Percentiles rank a stretch among this genome's conserved stretches.
Conservation (phyloP, 2,329 filamentous ascomycete species). For the Dothistroma pini region DNA sequence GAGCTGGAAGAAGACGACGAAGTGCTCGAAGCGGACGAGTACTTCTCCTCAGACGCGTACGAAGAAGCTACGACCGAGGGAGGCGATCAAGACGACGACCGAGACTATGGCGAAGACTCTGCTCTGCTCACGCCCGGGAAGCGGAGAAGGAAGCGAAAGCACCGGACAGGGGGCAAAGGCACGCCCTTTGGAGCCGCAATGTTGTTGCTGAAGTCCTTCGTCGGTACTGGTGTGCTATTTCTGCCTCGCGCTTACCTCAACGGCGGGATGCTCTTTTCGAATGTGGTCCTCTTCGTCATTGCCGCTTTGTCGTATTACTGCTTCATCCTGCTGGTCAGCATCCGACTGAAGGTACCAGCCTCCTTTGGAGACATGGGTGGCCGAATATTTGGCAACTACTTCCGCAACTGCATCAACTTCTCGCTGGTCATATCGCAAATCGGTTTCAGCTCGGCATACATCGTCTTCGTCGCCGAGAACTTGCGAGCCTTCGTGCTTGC, state of each 20-base stretch:
- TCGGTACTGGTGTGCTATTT: slow-evolving; percentile 93
- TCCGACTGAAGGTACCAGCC: slow-evolving; percentile 79
- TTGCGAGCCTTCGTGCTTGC: slow-evolving; percentile 91
- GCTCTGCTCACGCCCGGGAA: slow-evolving; percentile 68
- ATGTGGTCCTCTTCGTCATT: slow-evolving; percentile 80
- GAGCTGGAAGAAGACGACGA: slow-evolving; percentile 96
- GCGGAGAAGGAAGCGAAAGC: slow-evolving; percentile 71
- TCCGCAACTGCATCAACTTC: slow-evolving; percentile 79
- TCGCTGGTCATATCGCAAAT: slow-evolving; percentile 96
- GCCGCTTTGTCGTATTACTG: slow-evolving; percentile 92
- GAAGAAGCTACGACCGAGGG: slow-evolving; percentile 48
- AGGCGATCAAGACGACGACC: slow-evolving; percentile 53
- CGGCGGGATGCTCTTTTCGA: slow-evolving; percentile 96
- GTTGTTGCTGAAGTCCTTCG: slow-evolving; percentile 92
- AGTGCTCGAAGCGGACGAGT: slow-evolving; percentile 79
- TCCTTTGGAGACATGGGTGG: slow-evolving; percentile 98
- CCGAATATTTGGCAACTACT: slow-evolving; percentile 82
- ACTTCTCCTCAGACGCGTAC: slow-evolving; percentile 76
- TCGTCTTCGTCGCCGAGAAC: slow-evolving; percentile 95
- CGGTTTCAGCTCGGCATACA: slow-evolving; percentile 92
- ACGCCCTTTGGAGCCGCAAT: slow-evolving; percentile 75
- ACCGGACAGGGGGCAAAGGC: slow-evolving; percentile 71
- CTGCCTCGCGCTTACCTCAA: slow-evolving; percentile 90
- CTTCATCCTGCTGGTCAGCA: slow-evolving; percentile 88
- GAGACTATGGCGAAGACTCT: slow-evolving; percentile 83